Conservation (phyloP, 129 eudicot genomes). For the Saposhnikovia divaricata region DNA sequence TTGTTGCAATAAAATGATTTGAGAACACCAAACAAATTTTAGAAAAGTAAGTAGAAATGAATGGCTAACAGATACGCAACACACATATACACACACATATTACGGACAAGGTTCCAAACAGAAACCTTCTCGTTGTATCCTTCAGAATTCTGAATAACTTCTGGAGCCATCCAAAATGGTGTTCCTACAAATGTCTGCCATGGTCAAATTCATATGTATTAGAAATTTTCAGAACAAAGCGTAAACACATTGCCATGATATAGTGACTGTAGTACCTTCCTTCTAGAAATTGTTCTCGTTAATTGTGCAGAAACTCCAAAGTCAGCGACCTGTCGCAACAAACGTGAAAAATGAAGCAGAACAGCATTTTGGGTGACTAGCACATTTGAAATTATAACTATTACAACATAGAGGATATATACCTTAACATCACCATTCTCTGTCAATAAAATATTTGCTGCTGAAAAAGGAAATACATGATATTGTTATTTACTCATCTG, state of each 20-base stretch:
- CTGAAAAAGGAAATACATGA: slow-evolving; percentile 39
- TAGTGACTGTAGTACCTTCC: slow-evolving; percentile 51
- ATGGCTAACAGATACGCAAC: background rate
- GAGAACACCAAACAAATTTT: background rate
- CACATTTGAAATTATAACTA: background rate
- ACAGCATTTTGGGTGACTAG: background rate
- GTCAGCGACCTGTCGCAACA: slow-evolving; percentile 70
- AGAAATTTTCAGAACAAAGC: background rate
- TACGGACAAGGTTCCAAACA: background rate
- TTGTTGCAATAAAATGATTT: slow-evolving; percentile 9
- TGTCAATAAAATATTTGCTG: slow-evolving; percentile 86
- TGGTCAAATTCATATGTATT: background rate
- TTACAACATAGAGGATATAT: slow-evolving; percentile 11
- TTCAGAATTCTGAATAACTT: slow-evolving; percentile 89
- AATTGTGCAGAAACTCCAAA: slow-evolving; percentile 94
- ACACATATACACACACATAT: background rate
- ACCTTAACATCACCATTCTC: slow-evolving; percentile 99
- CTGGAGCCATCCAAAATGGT: slow-evolving; percentile 99
- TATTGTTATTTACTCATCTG: slow-evolving; percentile 15
- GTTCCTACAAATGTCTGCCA: slow-evolving; percentile 95
- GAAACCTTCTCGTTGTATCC: slow-evolving; percentile 92
- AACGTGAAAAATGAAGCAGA: background rate
- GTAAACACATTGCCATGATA: background rate
- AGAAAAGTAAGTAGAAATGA: background rate
- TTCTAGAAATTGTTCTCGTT: slow-evolving; percentile 80